Conservation (phyloP, 768 basidiomycete species). For the Boletus barrowsii region DNA sequence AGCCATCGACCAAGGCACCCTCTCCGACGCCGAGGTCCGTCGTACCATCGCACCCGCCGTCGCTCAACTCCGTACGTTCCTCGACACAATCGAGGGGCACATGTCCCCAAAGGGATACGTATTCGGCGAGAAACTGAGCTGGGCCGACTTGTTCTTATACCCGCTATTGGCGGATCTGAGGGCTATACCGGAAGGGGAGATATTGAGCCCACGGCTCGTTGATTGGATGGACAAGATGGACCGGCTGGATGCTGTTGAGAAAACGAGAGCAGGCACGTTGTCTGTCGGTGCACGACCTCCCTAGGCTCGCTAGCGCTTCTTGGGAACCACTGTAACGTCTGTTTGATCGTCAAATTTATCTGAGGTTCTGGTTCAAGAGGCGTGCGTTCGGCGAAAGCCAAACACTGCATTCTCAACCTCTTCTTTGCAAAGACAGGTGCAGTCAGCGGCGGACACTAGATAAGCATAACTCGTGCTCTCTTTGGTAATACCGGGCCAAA, state of each 20-base stretch:
- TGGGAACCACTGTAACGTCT: background rate
- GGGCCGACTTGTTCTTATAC: constrained; percentile 35
- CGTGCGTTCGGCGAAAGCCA: too few relatives aligned
- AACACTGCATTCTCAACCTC: too few relatives aligned
- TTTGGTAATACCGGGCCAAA: too few relatives aligned
- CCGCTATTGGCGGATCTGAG: constrained; percentile 30
- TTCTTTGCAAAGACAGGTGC: too few relatives aligned
- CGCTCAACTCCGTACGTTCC: constrained; percentile 13
- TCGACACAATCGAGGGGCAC: constrained; percentile 13
- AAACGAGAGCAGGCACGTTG: constrained; percentile 25
- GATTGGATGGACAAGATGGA: constrained; percentile 28
- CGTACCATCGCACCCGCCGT: constrained; percentile 17
- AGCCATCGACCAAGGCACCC: constrained; percentile 20
- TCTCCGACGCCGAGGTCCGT: constrained; percentile 23
- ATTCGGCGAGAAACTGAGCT: constrained; percentile 27
- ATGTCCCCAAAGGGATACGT: constrained; percentile 30
- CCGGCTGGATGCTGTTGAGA: constrained; percentile 21
- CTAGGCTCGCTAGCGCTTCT: background rate
- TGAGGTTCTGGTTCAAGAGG: too few relatives aligned
- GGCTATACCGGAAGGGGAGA: constrained; percentile 25
- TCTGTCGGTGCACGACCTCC: constrained; percentile 26
- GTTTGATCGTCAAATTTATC: background rate
- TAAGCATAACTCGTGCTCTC: too few relatives aligned
- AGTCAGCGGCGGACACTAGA: too few relatives aligned
- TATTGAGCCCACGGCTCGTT: constrained; percentile 22